A percentile compares a stretch with the other conserved stretches of the same genome.
phyloP scores from a whole-genome alignment of 2,329 filamentous ascomycete genomes.

The Penicillium sumatraense region DNA sequence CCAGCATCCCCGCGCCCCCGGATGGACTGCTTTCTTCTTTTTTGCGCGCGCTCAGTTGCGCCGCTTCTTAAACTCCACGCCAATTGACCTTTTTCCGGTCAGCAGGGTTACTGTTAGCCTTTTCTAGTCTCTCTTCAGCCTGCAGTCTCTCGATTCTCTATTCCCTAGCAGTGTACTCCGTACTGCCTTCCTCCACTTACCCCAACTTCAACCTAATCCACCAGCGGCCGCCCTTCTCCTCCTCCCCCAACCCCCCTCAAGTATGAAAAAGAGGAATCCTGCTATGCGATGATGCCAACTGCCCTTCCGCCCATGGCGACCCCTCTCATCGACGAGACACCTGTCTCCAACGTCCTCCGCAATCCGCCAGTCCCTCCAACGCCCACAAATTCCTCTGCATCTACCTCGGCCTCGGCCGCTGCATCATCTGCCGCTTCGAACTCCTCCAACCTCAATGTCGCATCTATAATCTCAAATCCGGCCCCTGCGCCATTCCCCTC shows the following conservation, averaged over 20 bases:
- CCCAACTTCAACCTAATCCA: neutral
- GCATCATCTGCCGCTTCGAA: too few species aligned
- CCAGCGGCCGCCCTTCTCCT: too few species aligned
- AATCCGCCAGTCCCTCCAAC: constrained; percentile 11
- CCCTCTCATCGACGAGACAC: constrained; percentile 32
- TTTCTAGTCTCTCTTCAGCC: too few species aligned
- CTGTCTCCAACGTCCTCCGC: constrained; percentile 23
- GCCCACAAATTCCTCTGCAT: constrained; percentile 9
- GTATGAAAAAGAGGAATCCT: constrained; percentile 31
- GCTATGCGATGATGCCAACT: constrained; percentile 41
- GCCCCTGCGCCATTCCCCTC: neutral
- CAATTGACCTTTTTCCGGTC: neutral
- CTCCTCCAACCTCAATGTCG: constrained; percentile 12
- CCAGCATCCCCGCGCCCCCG: constrained; percentile 25
- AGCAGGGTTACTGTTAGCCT: neutral
- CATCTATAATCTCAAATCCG: constrained; percentile 10
- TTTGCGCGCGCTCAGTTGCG: neutral
- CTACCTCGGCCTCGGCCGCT: too few species aligned
- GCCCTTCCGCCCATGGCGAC: constrained; percentile 39
- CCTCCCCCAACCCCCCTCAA: constrained; percentile 15
- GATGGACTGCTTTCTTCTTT: constrained; percentile 4
- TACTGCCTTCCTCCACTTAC: neutral
- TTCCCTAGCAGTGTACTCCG: too few species aligned
- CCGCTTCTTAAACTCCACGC: neutral
- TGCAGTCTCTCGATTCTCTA: too few species aligned